Evolutionary conservation across 352 stramenopile genomes (phyloP).

Genomic region (Phytophthora macrochlamydospora): DNA sequence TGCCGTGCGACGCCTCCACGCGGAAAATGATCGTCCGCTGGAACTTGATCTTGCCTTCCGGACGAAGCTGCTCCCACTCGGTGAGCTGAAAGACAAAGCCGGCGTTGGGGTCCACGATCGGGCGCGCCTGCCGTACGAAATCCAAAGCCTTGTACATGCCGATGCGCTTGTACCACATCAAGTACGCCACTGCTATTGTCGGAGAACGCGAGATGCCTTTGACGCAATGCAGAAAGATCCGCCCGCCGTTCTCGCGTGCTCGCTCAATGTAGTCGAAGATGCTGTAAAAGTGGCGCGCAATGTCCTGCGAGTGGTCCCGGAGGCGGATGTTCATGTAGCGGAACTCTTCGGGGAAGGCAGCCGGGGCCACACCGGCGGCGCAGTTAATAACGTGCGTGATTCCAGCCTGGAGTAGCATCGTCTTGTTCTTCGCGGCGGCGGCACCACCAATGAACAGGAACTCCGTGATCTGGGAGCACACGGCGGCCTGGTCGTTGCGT

Average conservation of each 20-base stretch:
- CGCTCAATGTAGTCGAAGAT: conserved; percentile 90
- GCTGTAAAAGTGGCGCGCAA: conserved; percentile 86
- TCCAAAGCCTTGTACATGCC: conserved; percentile 83
- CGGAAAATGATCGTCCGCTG: conserved; percentile 69
- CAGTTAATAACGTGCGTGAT: conserved; percentile 93
- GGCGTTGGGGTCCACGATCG: conserved; percentile 85
- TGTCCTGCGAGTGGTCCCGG: conserved; percentile 89
- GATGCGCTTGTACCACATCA: conserved; percentile 90
- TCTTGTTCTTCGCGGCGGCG: conserved; percentile 78
- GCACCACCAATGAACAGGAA: conserved; percentile 90
- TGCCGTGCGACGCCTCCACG: conserved; percentile 58
- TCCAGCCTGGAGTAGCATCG: conserved; percentile 61
- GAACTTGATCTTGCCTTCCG: conserved; percentile 52
- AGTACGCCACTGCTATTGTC: conserved; percentile 88
- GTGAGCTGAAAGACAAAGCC: conserved; percentile 91
- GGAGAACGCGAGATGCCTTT: conserved; percentile 90
- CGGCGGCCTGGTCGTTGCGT: conserved; percentile 61
- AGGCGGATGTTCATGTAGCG: conserved; percentile 87
- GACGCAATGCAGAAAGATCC: conserved; percentile 88
- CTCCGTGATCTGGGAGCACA: conserved; percentile 84
- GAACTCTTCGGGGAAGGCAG: conserved; percentile 81
- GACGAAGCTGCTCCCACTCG: conserved; percentile 83
- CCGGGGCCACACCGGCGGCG: conserved; percentile 73
- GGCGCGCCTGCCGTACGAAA: conserved; percentile 72
- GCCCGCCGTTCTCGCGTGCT: conserved; percentile 63